Evolutionary conservation across 179 eudicot species (phyloP), one percentile per base, ranked within the genome.

Genomic region (Heliamphora pulchella): DNA sequence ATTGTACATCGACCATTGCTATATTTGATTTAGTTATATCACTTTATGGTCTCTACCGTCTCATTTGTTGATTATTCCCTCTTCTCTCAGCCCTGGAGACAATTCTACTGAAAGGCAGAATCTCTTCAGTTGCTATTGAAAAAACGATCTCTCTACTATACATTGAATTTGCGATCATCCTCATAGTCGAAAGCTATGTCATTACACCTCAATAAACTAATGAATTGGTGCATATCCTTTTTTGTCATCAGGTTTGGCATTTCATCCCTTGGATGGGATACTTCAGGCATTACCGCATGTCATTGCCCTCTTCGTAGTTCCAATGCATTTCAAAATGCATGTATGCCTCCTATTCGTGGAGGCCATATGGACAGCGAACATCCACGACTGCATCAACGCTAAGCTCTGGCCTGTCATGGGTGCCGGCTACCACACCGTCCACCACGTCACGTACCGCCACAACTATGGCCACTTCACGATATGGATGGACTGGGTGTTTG

Each of bases 331-430:
- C 77, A 87, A 84, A 3, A 87, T 92, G 31, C 97, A 95, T 82
- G 77, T 95, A 51, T 88, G 75, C 48, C 93, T 93, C n/a, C 63
- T 95, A 31, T 93, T 94, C 65, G 57, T 91, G 0, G 98, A 93
- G 81, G 92, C 81, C 68, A 79, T 95, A 61, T 93, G 98, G 98
- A 93, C 98, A 0, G 95, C 95, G 59, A 95, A 93, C 66, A 91
- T 94, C 67, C 98, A 94, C 22, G 98, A 94, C 79, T 94, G 97
- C 88, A 89, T 94, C 59, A 82, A 94, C 53, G 97, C 90, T 5
- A 91, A 91, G 70, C 1, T 93, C 59, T 95, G 98, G 98, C 98
- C 98, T 3, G 89, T 93, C 7, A 95, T 95, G 98, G 98, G 98
- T 20, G 97, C 98, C 0, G 98, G 95, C n/a, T 93, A 95, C 84